Conservation (phyloP, 495 filamentous ascomycete species). For the Penicillium fimorum region DNA sequence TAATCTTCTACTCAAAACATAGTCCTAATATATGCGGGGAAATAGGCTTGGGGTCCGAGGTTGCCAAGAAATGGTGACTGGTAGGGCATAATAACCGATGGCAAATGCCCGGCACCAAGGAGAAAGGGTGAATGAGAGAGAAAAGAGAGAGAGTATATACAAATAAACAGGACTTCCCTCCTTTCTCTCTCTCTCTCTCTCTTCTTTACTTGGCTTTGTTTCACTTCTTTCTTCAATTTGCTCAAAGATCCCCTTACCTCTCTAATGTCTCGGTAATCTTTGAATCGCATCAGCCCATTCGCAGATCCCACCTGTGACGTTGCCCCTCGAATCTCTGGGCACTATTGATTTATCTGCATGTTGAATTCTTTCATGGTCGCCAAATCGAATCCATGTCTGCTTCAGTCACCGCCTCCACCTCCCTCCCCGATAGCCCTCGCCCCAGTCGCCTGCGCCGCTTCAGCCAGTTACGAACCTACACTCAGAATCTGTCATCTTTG, state of each 20-base stretch:
- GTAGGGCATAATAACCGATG: conserved; percentile 10
- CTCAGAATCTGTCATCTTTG: conserved; percentile 50
- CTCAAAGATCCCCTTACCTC: not conserved
- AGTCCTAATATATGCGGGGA: conserved; percentile 2
- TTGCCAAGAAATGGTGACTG: conserved; percentile 6
- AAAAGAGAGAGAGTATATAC: not conserved
- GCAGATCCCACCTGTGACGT: conserved; percentile 17
- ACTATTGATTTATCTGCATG: not conserved
- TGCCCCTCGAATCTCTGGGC: conserved; percentile 1
- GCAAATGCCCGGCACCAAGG: not conserved
- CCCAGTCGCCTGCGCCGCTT: conserved; percentile 67
- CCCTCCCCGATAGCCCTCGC: conserved; percentile 41
- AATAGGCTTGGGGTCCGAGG: not conserved
- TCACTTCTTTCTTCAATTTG: not conserved
- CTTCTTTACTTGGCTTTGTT: not conserved
- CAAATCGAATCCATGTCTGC: conserved; percentile 30
- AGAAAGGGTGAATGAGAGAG: too few relatives aligned
- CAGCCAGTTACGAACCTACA: conserved; percentile 72
- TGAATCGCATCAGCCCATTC: conserved; percentile 18
- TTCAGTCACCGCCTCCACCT: conserved; percentile 44
- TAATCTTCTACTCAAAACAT: too few relatives aligned
- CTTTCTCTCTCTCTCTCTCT: too few relatives aligned
- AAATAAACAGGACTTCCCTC: not conserved
- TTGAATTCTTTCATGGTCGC: conserved; percentile 3
- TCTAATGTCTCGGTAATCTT: conserved; percentile 1